Evolutionary conservation across 352 stramenopile genomes (phyloP).

Genomic region (Globisporangium camurandrum): DNA sequence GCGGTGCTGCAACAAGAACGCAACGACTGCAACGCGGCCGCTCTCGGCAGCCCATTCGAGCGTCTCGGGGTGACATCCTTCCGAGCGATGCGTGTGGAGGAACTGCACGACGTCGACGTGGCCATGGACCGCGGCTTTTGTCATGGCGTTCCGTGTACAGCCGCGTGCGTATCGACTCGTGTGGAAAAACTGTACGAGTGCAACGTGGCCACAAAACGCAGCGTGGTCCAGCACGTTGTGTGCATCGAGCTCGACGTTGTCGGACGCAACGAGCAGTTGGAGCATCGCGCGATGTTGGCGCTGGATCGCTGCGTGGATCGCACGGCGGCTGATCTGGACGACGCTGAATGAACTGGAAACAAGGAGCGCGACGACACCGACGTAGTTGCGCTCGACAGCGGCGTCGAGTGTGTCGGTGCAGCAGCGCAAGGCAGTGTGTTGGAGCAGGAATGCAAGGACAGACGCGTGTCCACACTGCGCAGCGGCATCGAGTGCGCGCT

Average conservation of each 20-base stretch:
- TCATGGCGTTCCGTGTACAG: not conserved
- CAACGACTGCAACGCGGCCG: not conserved
- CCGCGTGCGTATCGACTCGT: not conserved
- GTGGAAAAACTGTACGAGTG: not conserved
- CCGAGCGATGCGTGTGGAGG: not conserved
- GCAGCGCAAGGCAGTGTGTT: not conserved
- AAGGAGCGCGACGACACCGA: not conserved
- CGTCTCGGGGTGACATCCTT: not conserved
- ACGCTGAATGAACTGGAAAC: not conserved
- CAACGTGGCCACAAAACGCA: not conserved
- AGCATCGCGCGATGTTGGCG: not conserved
- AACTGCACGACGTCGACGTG: not conserved
- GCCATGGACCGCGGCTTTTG: not conserved
- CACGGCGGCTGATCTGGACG: not conserved
- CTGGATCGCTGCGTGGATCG: not conserved
- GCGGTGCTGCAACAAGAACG: not conserved
- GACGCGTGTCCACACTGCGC: not conserved
- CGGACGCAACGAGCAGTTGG: not conserved
- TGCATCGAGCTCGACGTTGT: not conserved
- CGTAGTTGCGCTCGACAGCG: not conserved
- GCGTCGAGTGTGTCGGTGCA: not conserved
- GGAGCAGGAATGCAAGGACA: not conserved
- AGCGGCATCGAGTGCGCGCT: not conserved
- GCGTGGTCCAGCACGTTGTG: not conserved
- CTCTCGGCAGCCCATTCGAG: not conserved